phyloP scores from a whole-genome alignment of 202 grass and related monocot species.

The Cymbopogon flexuosus region DNA sequence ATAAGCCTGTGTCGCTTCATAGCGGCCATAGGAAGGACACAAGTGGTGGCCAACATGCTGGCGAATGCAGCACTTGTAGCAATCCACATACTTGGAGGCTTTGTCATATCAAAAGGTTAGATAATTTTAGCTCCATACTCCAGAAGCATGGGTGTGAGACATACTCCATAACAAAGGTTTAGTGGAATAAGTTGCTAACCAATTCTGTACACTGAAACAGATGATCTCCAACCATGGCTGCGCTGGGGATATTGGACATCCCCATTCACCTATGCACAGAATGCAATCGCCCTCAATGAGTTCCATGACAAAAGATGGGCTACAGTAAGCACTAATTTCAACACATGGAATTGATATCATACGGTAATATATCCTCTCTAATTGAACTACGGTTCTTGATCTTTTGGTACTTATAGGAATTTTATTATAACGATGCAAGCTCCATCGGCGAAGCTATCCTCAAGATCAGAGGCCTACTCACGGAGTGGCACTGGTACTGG shows the following conservation, averaged over 20 bases:
- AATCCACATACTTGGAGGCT: constrained; percentile 69
- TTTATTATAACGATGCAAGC: constrained; percentile 41
- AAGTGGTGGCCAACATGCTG: constrained; percentile 66
- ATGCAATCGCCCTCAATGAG: constrained; percentile 69
- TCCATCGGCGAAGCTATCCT: constrained; percentile 75
- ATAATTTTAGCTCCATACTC: constrained; percentile 23
- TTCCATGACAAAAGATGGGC: constrained; percentile 74
- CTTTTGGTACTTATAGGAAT: constrained; percentile 40
- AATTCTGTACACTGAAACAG: constrained; percentile 38
- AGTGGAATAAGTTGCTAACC: constrained; percentile 2
- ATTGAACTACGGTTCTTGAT: constrained; percentile 25
- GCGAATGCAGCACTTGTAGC: constrained; percentile 52
- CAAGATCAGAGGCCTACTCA: constrained; percentile 60
- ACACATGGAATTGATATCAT: constrained; percentile 2
- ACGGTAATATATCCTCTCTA: neutral
- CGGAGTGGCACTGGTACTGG: constrained; percentile 89
- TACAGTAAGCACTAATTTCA: constrained; percentile 46
- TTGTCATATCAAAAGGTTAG: constrained; percentile 75
- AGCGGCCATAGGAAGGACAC: constrained; percentile 66
- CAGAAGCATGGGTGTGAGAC: neutral
- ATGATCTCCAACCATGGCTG: constrained; percentile 71
- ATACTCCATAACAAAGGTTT: constrained; percentile 1
- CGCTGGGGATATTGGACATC: constrained; percentile 77
- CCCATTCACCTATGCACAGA: constrained; percentile 78
- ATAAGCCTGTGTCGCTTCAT: constrained; percentile 65